These are phyloP conservation scores for Fusarium sp. DNA, from an alignment of 2,329 filamentous ascomycete species.

Conservation along the genomic window DNA sequence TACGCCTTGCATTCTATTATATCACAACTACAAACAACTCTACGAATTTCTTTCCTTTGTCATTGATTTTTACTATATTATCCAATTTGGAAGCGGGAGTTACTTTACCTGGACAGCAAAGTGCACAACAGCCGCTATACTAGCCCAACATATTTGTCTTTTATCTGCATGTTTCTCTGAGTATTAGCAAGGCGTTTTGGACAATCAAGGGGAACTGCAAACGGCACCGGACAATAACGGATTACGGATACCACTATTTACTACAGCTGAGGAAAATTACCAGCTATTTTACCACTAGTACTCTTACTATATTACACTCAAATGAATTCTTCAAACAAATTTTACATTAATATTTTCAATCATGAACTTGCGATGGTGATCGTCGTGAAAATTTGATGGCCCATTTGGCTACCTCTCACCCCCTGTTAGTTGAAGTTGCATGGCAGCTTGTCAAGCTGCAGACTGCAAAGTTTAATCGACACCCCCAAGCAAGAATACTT, in stretches of 20 bases:
- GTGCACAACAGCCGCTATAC: conserved; percentile 26
- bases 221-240: conserved; percentile 22
- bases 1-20: neutral
- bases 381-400: conserved; percentile 2
- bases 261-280: conserved; percentile 21
- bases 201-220: conserved; percentile 9
- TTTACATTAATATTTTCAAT: neutral
- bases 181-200: conserved; percentile 38
- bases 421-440: conserved; percentile 1
- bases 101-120: conserved; percentile 6
- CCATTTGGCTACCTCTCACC: neutral
- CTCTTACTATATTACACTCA: conserved; percentile 26
- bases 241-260: conserved; percentile 31
- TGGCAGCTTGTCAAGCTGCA: neutral
- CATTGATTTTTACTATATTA: neutral
- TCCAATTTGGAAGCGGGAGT: conserved; percentile 13
- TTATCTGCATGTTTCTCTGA: conserved; percentile 12
- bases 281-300: conserved; percentile 26
- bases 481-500: neutral
- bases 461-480: neutral
- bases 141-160: conserved; percentile 5
- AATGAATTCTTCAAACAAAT: conserved; percentile 15
- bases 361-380: conserved; percentile 9
- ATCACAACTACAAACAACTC: neutral
- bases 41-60: conserved; percentile 20